A percentile compares a stretch with the other conserved stretches of the same genome.
Conservation (phyloP, 73 alveolate species). For the Tetrahymena elliotti region DNA sequence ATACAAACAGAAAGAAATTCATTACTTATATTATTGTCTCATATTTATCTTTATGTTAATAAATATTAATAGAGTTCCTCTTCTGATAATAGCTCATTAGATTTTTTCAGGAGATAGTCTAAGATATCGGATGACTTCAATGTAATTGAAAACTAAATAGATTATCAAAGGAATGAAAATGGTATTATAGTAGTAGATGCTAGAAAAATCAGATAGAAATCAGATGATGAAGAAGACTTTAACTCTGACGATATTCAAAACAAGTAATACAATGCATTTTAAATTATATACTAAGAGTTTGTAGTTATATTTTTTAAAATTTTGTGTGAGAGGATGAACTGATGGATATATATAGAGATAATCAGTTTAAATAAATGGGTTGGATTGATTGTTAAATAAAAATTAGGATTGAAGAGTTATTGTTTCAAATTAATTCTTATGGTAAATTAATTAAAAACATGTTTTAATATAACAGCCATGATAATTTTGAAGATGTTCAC, state of each 20-base stretch:
- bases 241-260: neutral
- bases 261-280: neutral
- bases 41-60: neutral
- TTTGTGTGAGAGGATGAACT: neutral
- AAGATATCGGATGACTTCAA: neutral
- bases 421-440: neutral
- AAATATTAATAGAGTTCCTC: neutral
- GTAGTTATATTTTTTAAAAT: too few relatives aligned
- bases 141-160: neutral
- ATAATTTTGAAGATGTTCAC: neutral
- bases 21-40: neutral
- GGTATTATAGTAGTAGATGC: neutral
- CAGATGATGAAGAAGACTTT: neutral
- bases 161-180: neutral
- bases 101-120: neutral
- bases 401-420: neutral
- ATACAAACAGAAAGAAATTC: neutral
- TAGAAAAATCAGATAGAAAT: neutral
- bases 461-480: neutral
- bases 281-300: neutral
- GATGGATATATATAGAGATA: neutral
- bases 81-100: neutral
- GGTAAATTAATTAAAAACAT: neutral
- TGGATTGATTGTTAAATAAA: neutral
- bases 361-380: too few relatives aligned